Base-by-base conservation (phyloP, 2,329 filamentous ascomycete species). In the Cercospora zeae-maydis region DNA sequence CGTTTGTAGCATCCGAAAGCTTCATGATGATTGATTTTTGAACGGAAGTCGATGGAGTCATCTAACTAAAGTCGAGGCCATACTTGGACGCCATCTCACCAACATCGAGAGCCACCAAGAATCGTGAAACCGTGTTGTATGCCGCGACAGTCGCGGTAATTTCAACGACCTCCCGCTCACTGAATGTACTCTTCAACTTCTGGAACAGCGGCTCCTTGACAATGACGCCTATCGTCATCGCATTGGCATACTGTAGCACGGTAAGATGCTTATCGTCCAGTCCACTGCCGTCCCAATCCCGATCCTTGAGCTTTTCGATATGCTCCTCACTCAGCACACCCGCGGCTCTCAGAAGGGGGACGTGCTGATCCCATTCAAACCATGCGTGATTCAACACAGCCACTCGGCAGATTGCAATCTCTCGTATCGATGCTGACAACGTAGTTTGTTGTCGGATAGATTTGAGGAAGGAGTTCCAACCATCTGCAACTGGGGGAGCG, bases 101-200 rank as follows among this genome's bases (percentile, higher is more conserved):
- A 11, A 81, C 90, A 78, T 96, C 88, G 61, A 96, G 76, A 13
- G 91, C 91, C 91, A 68, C 96, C 76, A 58, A 31, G 70, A 96
- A 93, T 31, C 91, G 83, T 75, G 89, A 92, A 14, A 96, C 91
- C 73, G 90, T 93, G 74, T 96, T 96, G 75, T 96, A 96, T 59
- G 85, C 86, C 11, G 89, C 90, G 60, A 91, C 84, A 21, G 89
- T 93, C 33, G 89, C 86, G 49, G 90, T 93, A 66, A 95, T 83
- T 79, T 96, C 92, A 13, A 96, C 89, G 56, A 93, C 81, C 77
- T 93, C 89, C 71, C 83, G 81, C 65, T 93, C 88, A 24, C 74
- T 82, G 68, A 93, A 92, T 36, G 82, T 72, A 11, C 67, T 74
- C 77, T 83, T 88, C 67, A 96, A 68, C 68, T 78, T 77, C 31